These are phyloP conservation scores for Tulasnella sp. DNA, from an alignment of 768 basidiomycete genomes.

Conservation along the genomic window DNA sequence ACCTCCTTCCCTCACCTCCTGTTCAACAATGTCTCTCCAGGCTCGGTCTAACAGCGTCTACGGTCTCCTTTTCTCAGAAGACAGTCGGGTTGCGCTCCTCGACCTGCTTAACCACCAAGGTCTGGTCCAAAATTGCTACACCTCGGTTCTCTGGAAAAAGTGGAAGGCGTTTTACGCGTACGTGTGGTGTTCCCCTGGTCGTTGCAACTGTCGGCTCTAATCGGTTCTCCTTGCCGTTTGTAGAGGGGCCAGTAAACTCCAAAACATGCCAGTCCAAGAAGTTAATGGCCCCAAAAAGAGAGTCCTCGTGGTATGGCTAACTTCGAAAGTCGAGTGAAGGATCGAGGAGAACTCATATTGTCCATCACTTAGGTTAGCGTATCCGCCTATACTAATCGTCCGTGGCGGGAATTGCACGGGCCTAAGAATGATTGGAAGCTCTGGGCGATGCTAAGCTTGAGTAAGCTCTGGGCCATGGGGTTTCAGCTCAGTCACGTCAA, in stretches of 20 bases:
- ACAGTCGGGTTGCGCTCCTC: background rate
- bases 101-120: background rate
- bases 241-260: background rate
- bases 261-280: background rate
- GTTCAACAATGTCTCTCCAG: background rate
- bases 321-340: background rate
- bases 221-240: background rate
- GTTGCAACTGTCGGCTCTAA: background rate
- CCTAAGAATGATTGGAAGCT: background rate
- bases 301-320: background rate
- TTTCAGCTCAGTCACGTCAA: no score
- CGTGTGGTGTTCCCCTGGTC: background rate
- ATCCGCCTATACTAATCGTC: background rate
- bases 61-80: background rate
- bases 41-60: background rate
- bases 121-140: background rate
- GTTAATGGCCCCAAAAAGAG: background rate
- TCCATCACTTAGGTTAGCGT: background rate
- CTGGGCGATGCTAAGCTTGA: background rate
- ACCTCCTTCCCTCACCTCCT: background rate
- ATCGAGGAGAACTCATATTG: background rate
- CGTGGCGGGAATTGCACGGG: background rate
- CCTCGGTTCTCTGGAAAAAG: background rate
- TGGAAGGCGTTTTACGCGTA: background rate
- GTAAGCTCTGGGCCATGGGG: background rate